Conservation (phyloP, 106 monocot genomes). For the Acorus calamus region DNA sequence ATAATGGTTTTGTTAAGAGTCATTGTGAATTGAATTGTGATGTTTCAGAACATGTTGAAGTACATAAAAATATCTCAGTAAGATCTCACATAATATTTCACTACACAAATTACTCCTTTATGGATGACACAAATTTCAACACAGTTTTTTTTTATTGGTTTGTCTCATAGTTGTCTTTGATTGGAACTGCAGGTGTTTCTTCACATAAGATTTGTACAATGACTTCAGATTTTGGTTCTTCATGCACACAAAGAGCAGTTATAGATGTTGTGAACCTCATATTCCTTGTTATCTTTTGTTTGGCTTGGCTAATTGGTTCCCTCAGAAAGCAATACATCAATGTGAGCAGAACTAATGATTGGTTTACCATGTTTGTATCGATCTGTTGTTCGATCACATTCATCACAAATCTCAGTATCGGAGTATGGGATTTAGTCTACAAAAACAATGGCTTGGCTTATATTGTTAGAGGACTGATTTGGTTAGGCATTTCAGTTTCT, state of each 20-base stretch:
- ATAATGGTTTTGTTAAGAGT: too few species aligned
- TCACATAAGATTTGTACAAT: slow-evolving; percentile 4
- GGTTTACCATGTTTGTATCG: slow-evolving; percentile 7
- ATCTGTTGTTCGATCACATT: slow-evolving; percentile 2
- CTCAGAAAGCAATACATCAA: not conserved
- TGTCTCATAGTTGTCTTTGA: too few species aligned
- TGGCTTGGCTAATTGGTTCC: not conserved
- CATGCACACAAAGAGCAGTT: slow-evolving; percentile 22
- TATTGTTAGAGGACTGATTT: slow-evolving; percentile 9
- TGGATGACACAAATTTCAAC: too few species aligned
- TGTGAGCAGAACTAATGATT: not conserved
- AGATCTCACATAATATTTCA: too few species aligned
- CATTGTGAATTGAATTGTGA: too few species aligned
- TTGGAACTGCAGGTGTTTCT: slow-evolving; percentile 4
- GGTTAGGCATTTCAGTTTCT: slow-evolving; percentile 12
- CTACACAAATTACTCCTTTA: too few species aligned
- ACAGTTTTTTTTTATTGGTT: too few species aligned
- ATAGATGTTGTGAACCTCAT: slow-evolving; percentile 26
- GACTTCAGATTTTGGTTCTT: slow-evolving; percentile 17
- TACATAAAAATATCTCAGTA: too few species aligned
- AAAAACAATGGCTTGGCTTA: not conserved
- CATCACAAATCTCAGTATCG: not conserved
- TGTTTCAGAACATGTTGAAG: too few species aligned
- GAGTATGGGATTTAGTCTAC: not conserved
- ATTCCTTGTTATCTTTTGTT: slow-evolving; percentile 20